These are phyloP conservation scores for Fusarium palustre DNA, from an alignment of 2,329 filamentous ascomycete genomes.

Conservation along the genomic window DNA sequence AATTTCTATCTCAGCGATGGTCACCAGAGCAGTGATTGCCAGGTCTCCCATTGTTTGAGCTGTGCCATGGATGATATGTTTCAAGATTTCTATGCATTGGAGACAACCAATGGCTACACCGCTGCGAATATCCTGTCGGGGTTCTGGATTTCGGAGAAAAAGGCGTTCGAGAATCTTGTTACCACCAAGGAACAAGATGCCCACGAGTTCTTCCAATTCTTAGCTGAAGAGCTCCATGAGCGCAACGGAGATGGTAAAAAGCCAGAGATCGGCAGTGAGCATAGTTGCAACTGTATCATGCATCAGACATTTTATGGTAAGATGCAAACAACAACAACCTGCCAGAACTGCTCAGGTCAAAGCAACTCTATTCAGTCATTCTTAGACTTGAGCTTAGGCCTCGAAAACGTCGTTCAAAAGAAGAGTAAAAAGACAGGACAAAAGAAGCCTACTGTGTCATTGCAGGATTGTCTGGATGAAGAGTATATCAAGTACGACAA, in stretches of 20 bases:
- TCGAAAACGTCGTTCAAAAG: constrained; percentile 81
- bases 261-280: constrained; percentile 68
- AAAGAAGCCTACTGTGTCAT: constrained; percentile 58
- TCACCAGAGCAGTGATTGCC: constrained; percentile 82
- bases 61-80: constrained; percentile 81
- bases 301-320: constrained; percentile 96
- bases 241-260: constrained; percentile 79
- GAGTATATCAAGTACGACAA: constrained; percentile 90
- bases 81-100: constrained; percentile 76
- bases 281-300: constrained; percentile 87
- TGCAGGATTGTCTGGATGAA: constrained; percentile 82
- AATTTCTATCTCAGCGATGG: constrained; percentile 94
- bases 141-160: constrained; percentile 87
- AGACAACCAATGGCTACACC: constrained; percentile 89
- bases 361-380: constrained; percentile 89
- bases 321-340: constrained; percentile 89
- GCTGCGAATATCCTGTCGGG: constrained; percentile 89
- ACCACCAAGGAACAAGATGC: constrained; percentile 97
- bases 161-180: constrained; percentile 78
- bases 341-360: constrained; percentile 84
- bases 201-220: constrained; percentile 96
- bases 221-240: constrained; percentile 90
- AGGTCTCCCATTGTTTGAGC: constrained; percentile 70
- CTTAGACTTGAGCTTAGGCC: constrained; percentile 87
- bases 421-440: constrained; percentile 65